Conservation (phyloP, 768 basidiomycete species). For the Tricholomella constricta region DNA sequence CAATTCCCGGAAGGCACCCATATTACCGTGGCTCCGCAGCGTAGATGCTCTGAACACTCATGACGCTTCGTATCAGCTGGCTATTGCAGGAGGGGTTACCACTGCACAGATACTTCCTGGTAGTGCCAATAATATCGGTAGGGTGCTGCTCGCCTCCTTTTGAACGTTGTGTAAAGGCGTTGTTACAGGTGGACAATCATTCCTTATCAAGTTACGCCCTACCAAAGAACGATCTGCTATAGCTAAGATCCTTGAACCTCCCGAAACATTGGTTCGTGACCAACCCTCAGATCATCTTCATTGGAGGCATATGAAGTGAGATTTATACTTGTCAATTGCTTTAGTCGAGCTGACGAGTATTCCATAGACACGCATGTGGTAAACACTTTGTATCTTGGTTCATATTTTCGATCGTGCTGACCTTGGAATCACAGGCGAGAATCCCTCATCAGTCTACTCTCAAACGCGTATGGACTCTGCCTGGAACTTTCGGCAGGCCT, state of each 20-base stretch:
- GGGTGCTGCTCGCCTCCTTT: not conserved
- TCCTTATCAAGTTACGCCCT: conserved; percentile 73
- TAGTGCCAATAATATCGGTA: conserved; percentile 61
- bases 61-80: conserved; percentile 58
- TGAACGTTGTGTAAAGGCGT: not conserved
- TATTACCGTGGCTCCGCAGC: conserved; percentile 65
- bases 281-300: conserved; percentile 39
- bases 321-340: not conserved
- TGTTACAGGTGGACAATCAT: conserved; percentile 69
- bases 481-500: conserved; percentile 74
- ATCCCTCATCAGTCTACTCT: conserved; percentile 48
- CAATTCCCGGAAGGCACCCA: conserved; percentile 55
- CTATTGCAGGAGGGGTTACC: conserved; percentile 72
- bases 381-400: conserved; percentile 16
- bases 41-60: conserved; percentile 78
- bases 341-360: not conserved
- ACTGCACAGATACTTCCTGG: conserved; percentile 79
- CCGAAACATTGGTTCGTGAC: conserved; percentile 49
- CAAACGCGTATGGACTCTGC: conserved; percentile 61
- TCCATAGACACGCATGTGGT: conserved; percentile 64
- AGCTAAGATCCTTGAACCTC: conserved; percentile 74
- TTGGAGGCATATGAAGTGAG: conserved; percentile 80
- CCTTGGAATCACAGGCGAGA: conserved; percentile 46
- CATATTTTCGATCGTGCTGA: not conserved
- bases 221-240: conserved; percentile 69